Base-by-base conservation (phyloP, 2,329 filamentous ascomycete species). In the Penicillium griseofulvum region DNA sequence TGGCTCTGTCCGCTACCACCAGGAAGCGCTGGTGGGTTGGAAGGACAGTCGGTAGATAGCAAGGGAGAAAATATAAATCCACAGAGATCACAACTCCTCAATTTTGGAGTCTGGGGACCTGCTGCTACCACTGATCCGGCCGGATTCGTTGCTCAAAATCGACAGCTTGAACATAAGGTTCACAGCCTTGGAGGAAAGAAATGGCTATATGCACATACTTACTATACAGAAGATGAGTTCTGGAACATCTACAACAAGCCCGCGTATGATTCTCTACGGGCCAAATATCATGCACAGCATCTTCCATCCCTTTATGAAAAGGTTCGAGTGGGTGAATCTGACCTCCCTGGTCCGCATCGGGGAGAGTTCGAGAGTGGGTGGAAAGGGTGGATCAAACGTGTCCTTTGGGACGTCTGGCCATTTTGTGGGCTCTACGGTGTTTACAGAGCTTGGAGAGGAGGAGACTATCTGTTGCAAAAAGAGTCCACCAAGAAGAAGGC, bases 201-300 rank as follows among this genome's bases (percentile, higher is more conserved):
- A 76, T 94, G 90, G 88, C 78, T 95, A 12, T 95, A 96, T 72
- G 90, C 90, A 3, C 88, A 93, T 66, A 88, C 89, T 0, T 95
- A 91, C 75, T 94, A 94, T 71, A 81, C 82, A n/a, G 82, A 88
- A 56, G 66, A 74, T 5, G 75, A 78, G 54, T 78, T 78, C 59
- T 78, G 76, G 76, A 50, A 60, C 6, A 72, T 75, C 44, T 77
- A 76, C 56, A 70, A 78, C 50, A 68, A 68, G 38, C 56, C 65
- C 2, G 63, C 63, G 62, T 77, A 78, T 39, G 72, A 75, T 36
- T 60, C 47, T 7, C 50, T 78, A 60, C 64, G 76, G 8, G 59
- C 61, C 29, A 77, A 73, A 52, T 77, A 77, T 50, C 58, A 68
- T 46, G 76, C 75, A 6, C 58, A 60, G 8, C 50, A 62, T 5